These are phyloP conservation scores for Kluyveromyces aestuarii DNA, from an alignment of 805 yeast species.

Conservation along the genomic window DNA sequence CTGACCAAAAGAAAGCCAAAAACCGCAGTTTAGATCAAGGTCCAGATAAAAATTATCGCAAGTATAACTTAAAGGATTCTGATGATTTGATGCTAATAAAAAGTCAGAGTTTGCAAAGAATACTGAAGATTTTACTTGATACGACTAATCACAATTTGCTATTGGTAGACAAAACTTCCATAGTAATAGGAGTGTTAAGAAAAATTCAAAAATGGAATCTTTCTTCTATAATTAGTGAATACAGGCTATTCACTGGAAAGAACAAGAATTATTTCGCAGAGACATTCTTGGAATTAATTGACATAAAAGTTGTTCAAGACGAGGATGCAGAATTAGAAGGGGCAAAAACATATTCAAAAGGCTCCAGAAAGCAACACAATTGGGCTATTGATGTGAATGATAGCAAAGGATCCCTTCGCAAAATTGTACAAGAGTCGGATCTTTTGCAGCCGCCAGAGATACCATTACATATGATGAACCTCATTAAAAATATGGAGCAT, in stretches of 20 bases:
- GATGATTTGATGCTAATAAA: slow-evolving; percentile 75
- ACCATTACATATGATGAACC: slow-evolving; percentile 18
- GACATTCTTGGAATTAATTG: slow-evolving; percentile 67
- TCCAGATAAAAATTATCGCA: slow-evolving; percentile 1
- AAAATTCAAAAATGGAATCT: slow-evolving; percentile 85
- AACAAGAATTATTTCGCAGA: slow-evolving; percentile 74
- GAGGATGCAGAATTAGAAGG: slow-evolving; percentile 5
- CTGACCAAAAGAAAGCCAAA: slow-evolving; percentile 2
- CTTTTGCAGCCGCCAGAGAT: slow-evolving; percentile 19
- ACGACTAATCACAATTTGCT: slow-evolving; percentile 54
- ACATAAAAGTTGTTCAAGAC: slow-evolving; percentile 30
- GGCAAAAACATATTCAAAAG: background rate
- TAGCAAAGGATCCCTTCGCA: background rate
- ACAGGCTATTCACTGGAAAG: slow-evolving; percentile 64
- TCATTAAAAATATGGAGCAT: slow-evolving; percentile 18
- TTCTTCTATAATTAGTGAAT: slow-evolving; percentile 76
- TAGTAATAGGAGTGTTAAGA: slow-evolving; percentile 73
- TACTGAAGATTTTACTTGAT: slow-evolving; percentile 59
- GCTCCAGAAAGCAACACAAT: background rate
- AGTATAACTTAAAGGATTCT: slow-evolving; percentile 25
- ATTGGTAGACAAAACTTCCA: slow-evolving; percentile 70
- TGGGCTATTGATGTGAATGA: background rate
- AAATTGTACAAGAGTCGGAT: slow-evolving; percentile 21
- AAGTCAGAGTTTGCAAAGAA: slow-evolving; percentile 51
- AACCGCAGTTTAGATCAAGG: slow-evolving; percentile 3